Conservation (phyloP, 148 eudicot genomes). For the Salicornia ramosissima region DNA sequence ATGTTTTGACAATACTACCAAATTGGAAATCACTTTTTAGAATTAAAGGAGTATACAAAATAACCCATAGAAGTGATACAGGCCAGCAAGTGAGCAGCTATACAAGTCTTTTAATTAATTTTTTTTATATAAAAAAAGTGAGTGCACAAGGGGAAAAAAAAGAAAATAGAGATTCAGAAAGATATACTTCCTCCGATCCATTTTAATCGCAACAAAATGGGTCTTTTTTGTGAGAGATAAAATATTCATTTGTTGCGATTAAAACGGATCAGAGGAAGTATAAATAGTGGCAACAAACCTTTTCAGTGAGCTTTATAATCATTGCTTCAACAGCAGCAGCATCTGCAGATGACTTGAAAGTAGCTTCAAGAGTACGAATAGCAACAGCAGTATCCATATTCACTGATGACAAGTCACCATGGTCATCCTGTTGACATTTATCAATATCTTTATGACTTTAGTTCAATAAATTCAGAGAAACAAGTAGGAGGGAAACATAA, state of each 20-base stretch:
- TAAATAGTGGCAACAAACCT: constrained; percentile 40
- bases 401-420: constrained; percentile 89
- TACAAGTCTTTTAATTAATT: not conserved
- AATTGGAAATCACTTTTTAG: not conserved
- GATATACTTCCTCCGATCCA: too few relatives aligned
- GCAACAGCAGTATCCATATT: constrained; percentile 99
- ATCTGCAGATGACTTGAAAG: constrained; percentile 91
- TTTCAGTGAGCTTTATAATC: constrained; percentile 79
- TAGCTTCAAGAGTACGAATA: constrained; percentile 95
- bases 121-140: not conserved
- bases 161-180: not conserved
- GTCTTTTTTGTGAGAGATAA: too few relatives aligned
- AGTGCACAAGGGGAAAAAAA: not conserved
- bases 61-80: not conserved
- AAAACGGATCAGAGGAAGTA: not conserved
- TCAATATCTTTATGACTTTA: constrained; percentile 5
- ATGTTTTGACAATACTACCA: too few relatives aligned
- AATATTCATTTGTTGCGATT: too few relatives aligned
- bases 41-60: not conserved
- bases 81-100: not conserved
- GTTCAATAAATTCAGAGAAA: not conserved
- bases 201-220: too few relatives aligned
- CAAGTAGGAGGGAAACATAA: not conserved
- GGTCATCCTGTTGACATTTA: constrained; percentile 68
- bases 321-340: constrained; percentile 93